These are phyloP conservation scores for Phytophthora vignae DNA, from an alignment of 352 stramenopile species.

Conservation along the genomic window DNA sequence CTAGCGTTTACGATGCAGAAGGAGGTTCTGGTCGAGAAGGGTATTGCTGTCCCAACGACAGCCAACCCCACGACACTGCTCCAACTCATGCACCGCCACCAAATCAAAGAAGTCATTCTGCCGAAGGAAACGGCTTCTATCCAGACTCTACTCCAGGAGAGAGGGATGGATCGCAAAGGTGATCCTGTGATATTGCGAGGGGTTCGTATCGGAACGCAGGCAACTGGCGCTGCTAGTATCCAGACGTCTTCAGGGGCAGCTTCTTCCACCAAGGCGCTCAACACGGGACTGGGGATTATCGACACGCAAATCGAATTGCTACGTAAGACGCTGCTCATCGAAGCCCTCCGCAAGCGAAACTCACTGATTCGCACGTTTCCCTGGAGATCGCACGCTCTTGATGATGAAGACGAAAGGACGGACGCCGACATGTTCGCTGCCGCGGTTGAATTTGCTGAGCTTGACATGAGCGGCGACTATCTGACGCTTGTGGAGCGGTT, in stretches of 20 bases:
- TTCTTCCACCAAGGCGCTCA: conserved; percentile 34
- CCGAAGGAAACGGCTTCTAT: conserved; percentile 51
- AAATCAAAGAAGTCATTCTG: conserved; percentile 61
- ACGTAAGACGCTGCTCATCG: conserved; percentile 66
- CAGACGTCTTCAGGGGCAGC: not conserved
- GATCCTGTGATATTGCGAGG: conserved; percentile 66
- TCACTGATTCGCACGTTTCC: conserved; percentile 77
- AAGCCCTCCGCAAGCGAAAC: conserved; percentile 75
- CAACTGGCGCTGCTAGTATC: conserved; percentile 2
- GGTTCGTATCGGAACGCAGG: conserved; percentile 69
- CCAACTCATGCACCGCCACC: conserved; percentile 61
- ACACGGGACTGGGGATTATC: conserved; percentile 63
- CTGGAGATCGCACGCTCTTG: conserved; percentile 53
- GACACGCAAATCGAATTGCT: conserved; percentile 74
- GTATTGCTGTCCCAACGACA: conserved; percentile 55
- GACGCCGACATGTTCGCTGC: conserved; percentile 22
- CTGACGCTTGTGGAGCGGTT: conserved; percentile 73
- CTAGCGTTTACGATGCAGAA: conserved; percentile 72
- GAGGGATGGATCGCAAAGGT: conserved; percentile 68
- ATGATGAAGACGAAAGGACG: conserved; percentile 43
- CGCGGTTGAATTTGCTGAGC: conserved; percentile 55
- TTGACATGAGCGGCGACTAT: conserved; percentile 76
- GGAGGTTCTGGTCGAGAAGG: conserved; percentile 50
- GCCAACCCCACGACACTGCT: conserved; percentile 58
- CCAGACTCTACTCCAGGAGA: conserved; percentile 53